Base-by-base conservation (phyloP, 441 rosid genomes). In the Geranium incanum region DNA sequence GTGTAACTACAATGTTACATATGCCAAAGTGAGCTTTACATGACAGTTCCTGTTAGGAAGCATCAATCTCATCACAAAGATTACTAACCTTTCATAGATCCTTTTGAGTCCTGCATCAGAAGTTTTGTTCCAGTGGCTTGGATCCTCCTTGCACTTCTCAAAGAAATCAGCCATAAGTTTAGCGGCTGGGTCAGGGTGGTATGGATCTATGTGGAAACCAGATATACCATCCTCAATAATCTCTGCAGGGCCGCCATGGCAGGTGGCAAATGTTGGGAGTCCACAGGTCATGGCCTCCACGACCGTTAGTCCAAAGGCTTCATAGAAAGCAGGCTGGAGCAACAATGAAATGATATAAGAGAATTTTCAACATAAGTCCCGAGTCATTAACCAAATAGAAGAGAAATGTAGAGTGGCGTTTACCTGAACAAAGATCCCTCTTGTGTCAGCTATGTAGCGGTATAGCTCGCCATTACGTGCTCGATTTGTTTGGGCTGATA, bases 211-310 rank as follows among this genome's bases (percentile, higher is more conserved):
- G 74, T 95, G 97, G 76, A 86, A 95, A 63, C 99, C 99, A 0
- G 99, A 89, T 4, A 78, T 19, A 16, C 95, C 95, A 6, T 91
- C 72, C 79, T 84, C 92, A 12, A 95, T 92, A 68, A 95, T 89
- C 86, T 95, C 99, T 3, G 96, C 92, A 0, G 99, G 96, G 68
- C 98, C 98, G 71, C 98, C 98, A 60, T 92, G 96, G 74, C 86
- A 78, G 60, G 98, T 91, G 71, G 99, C 98, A 52, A 95, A 87
- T 59, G 95, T 90, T 21, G 98, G 99, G 70, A 95, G 96, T 43
- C 91, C 98, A 68, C 89, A 88, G 64, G 95, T 92, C 99, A 95
- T 95, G 75, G 97, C 95, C 82, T 95, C 96, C 74, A 90, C 91
- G 36, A 95, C 95, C 3, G 98, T 90, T 68, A 92, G 89, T 67